phyloP scores from a whole-genome alignment of 352 stramenopile species.

The Pythium utonaiense region DNA sequence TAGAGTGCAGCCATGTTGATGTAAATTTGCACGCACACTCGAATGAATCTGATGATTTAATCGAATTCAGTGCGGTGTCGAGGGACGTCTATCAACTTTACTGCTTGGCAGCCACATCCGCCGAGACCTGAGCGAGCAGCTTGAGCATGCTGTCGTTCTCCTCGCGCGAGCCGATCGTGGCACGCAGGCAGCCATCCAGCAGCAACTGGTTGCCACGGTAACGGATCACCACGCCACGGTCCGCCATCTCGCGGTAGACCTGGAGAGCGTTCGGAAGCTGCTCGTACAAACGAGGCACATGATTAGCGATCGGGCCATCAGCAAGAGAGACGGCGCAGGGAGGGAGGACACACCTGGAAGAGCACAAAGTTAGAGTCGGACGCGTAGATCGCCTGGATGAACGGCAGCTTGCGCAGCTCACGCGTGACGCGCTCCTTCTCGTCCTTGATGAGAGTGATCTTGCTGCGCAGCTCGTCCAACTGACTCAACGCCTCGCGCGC shows the following conservation, averaged over 20 bases:
- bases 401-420: conserved; percentile 86
- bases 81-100: conserved; percentile 8
- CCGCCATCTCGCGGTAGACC: conserved; percentile 94
- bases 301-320: not conserved
- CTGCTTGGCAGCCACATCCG: conserved; percentile 30
- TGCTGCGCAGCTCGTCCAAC: conserved; percentile 46
- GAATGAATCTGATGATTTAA: not conserved
- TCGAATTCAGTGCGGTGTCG: not conserved
- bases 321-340: not conserved
- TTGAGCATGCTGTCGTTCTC: conserved; percentile 94
- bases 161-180: conserved; percentile 91
- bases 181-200: conserved; percentile 93
- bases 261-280: conserved; percentile 86
- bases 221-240: conserved; percentile 93
- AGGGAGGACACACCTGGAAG: conserved; percentile 74
- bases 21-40: not conserved
- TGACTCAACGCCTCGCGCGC: conserved; percentile 64
- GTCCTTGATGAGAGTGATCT: conserved; percentile 68
- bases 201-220: conserved; percentile 96
- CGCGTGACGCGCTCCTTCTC: conserved; percentile 83
- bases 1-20: not conserved
- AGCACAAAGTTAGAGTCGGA: conserved; percentile 98
- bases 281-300: not conserved
- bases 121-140: conserved; percentile 67
- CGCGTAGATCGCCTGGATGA: conserved; percentile 91